These are phyloP conservation scores for Dissophora ornata DNA, from an alignment of 192 early-diverging fungal species.

Conservation along the genomic window DNA sequence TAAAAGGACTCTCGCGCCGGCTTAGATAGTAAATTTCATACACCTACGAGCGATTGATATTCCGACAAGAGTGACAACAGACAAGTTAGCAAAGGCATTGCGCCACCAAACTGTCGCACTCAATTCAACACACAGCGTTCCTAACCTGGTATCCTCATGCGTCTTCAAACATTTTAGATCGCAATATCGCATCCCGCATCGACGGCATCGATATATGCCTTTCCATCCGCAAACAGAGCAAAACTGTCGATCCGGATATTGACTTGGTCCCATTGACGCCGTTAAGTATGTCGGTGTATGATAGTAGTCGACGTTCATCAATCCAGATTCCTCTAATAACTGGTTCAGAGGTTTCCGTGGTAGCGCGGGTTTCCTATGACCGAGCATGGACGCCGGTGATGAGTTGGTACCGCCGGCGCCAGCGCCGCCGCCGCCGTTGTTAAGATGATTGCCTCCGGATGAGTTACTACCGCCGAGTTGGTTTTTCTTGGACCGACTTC, in stretches of 20 bases:
- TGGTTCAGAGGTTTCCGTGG: conserved; percentile 42
- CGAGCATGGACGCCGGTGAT: neutral
- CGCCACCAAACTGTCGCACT: too few species aligned
- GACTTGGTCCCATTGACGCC: conserved; percentile 51
- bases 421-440: neutral
- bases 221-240: conserved; percentile 75
- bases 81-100: too few species aligned
- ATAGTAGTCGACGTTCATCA: neutral
- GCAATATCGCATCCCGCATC: conserved; percentile 77
- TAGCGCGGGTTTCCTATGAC: conserved; percentile 29
- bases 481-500: conserved; percentile 34
- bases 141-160: conserved; percentile 70
- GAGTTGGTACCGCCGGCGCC: neutral
- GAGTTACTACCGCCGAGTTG: neutral
- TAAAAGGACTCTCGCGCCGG: too few species aligned
- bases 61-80: too few species aligned
- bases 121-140: too few species aligned
- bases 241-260: conserved; percentile 62
- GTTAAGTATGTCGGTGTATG: conserved; percentile 47
- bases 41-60: too few species aligned
- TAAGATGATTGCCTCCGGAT: neutral
- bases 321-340: conserved; percentile 36
- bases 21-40: too few species aligned
- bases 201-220: conserved; percentile 68
- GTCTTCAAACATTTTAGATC: conserved; percentile 67